Base-by-base conservation (phyloP, 495 filamentous ascomycete species). In the Recurvomyces mirabilis region DNA sequence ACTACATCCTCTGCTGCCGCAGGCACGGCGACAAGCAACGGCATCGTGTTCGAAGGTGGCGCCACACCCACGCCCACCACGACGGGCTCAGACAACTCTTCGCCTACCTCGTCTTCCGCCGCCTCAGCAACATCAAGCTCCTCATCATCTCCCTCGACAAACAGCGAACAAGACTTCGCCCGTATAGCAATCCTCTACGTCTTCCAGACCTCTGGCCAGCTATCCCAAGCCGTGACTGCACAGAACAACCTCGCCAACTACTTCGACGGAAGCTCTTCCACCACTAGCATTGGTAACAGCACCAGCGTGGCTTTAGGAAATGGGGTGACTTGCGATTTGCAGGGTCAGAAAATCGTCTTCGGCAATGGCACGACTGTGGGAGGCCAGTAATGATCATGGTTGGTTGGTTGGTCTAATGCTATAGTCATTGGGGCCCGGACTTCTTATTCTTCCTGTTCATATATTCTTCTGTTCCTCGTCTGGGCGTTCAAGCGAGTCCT, bases 151-250 rank as follows among this genome's bases (percentile, higher is more conserved):
- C 35, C 46, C 5, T 69, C 72, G 22, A 51, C 36, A 2, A 49
- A 47, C 47, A 53, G 62, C 49, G 64, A 69, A 2, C 58, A 81
- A 1, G 80, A 85, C 57, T 84, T 86, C 62, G 74, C 79, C 3
- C 72, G 81, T 5, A 65, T 79, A 9, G 68, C 67, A 0, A 70
- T 86, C 5, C 61, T 86, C 32, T 79, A 64, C 48, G 60, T 84
- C 25, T 65, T 84, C 6, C 78, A 82, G 41, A 61, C 74, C 41
- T 64, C 71, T 20, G 58, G 56, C 0, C 35, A 51, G 32, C 52
- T 84, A 0, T 50, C 58, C 14, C 59, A 57, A 22, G 81, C 81
- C 5, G 68, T 73, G 24, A 58, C 51, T 10, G 79, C 78, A 23
- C 79, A 83, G 54, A 57, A 51, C 12, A 55, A 57, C 1, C 56